phyloP scores from a whole-genome alignment of 306 rosid genomes.

The Lablab purpureus region DNA sequence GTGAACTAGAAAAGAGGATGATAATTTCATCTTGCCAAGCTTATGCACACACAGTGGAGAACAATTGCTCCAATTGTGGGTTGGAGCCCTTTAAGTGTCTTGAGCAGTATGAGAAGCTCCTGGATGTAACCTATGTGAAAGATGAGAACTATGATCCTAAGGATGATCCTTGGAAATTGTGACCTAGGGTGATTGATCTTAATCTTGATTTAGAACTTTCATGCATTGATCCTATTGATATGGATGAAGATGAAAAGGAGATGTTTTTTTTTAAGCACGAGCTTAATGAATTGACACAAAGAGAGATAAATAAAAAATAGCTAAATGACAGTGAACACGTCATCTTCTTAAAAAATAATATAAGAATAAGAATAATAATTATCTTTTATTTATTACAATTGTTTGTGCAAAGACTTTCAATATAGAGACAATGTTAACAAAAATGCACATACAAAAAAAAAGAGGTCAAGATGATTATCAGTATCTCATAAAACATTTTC shows the following conservation, averaged over 20 bases:
- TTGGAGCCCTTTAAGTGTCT: slow-evolving; percentile 93
- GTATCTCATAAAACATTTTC: too few relatives aligned
- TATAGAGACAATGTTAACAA: too few relatives aligned
- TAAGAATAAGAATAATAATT: too few relatives aligned
- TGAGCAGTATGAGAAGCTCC: slow-evolving; percentile 89
- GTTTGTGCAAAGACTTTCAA: too few relatives aligned
- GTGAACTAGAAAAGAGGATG: slow-evolving; percentile 97
- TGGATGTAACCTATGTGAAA: slow-evolving; percentile 90
- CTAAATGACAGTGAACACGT: too few relatives aligned
- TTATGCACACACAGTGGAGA: slow-evolving; percentile 96
- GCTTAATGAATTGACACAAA: slow-evolving; percentile 90
- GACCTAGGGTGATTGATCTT: too few relatives aligned
- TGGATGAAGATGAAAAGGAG: slow-evolving; percentile 97
- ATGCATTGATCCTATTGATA: slow-evolving; percentile 92
- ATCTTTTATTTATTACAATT: too few relatives aligned
- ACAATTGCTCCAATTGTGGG: slow-evolving; percentile 91
- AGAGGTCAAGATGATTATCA: too few relatives aligned
- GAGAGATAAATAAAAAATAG: slow-evolving; percentile 87
- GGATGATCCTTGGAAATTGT: slow-evolving; percentile 88
- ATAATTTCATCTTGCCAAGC: slow-evolving; percentile 93
- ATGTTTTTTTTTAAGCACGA: slow-evolving; percentile 94
- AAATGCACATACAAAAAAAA: too few relatives aligned
- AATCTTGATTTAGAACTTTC: slow-evolving; percentile 92
- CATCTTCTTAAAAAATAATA: too few relatives aligned
- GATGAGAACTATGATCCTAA: slow-evolving; percentile 88